These are phyloP conservation scores for Raphanus hybrid DNA, from an alignment of 441 rosid genomes.

Conservation along the genomic window DNA sequence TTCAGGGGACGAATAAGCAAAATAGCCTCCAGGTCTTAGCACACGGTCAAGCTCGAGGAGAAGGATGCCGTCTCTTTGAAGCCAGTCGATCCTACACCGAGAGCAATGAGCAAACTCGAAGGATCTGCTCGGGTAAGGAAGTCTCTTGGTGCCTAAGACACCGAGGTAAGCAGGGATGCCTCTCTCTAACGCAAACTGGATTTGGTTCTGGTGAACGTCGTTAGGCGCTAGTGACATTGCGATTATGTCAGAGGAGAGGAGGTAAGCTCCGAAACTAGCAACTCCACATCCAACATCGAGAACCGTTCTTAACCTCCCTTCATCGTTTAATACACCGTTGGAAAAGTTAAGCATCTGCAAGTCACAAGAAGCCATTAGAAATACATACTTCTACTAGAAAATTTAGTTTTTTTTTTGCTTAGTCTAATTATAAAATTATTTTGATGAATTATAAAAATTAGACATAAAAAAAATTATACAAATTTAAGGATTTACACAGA, in stretches of 20 bases:
- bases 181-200: slow-evolving; percentile 97
- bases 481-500: too few relatives aligned
- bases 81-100: slow-evolving; percentile 98
- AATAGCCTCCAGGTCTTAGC: slow-evolving; percentile 98
- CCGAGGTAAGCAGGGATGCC: slow-evolving; percentile 99
- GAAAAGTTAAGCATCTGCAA: slow-evolving; percentile 95
- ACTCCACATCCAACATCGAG: slow-evolving; percentile 99
- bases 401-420: too few relatives aligned
- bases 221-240: slow-evolving; percentile 97
- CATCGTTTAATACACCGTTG: slow-evolving; percentile 69
- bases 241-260: slow-evolving; percentile 81
- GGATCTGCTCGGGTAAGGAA: slow-evolving; percentile 99
- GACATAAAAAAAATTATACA: too few relatives aligned
- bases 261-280: slow-evolving; percentile 98
- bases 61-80: slow-evolving; percentile 97
- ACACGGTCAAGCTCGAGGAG: slow-evolving; percentile 97
- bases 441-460: too few relatives aligned
- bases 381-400: too few relatives aligned
- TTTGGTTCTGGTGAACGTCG: slow-evolving; percentile 99
- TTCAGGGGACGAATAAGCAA: slow-evolving; percentile 99
- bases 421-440: too few relatives aligned
- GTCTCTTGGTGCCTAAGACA: slow-evolving; percentile 94
- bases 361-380: neutral
- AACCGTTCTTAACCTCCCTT: slow-evolving; percentile 81
- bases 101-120: slow-evolving; percentile 99